Evolutionary conservation across 164 flowering plant species (phyloP).

Genomic region (Cinnamomum chago): DNA sequence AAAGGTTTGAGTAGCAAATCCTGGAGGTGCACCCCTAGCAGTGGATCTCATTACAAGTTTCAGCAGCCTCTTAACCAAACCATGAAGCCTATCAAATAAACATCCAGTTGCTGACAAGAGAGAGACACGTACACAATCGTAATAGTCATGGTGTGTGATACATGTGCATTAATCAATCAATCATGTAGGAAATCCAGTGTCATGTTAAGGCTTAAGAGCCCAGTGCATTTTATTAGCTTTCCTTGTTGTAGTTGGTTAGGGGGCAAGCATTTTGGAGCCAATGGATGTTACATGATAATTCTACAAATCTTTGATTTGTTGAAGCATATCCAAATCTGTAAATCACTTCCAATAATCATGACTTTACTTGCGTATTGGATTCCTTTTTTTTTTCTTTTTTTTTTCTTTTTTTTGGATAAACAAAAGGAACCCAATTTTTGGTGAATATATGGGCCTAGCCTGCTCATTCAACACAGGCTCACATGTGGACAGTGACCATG

Average conservation of each 20-base stretch:
- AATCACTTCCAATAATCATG: no score
- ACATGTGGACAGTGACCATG: no score
- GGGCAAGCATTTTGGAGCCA: not conserved
- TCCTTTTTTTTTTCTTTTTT: no score
- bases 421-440: no score
- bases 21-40: constrained; percentile 19
- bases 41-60: constrained; percentile 6
- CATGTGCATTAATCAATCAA: not conserved
- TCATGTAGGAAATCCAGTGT: not conserved
- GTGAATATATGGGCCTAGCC: no score
- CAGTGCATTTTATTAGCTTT: no score
- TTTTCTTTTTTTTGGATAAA: no score
- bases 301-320: no score
- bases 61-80: constrained; percentile 7
- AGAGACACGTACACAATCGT: not conserved
- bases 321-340: no score
- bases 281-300: not conserved
- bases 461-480: no score
- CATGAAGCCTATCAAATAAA: constrained; percentile 15
- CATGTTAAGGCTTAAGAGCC: no score
- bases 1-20: constrained; percentile 20
- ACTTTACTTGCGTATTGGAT: no score
- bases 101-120: not conserved
- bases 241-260: not conserved
- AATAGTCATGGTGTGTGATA: not conserved